phyloP scores from a whole-genome alignment of 2,329 filamentous ascomycete genomes.

The Ophiostoma sp. region DNA sequence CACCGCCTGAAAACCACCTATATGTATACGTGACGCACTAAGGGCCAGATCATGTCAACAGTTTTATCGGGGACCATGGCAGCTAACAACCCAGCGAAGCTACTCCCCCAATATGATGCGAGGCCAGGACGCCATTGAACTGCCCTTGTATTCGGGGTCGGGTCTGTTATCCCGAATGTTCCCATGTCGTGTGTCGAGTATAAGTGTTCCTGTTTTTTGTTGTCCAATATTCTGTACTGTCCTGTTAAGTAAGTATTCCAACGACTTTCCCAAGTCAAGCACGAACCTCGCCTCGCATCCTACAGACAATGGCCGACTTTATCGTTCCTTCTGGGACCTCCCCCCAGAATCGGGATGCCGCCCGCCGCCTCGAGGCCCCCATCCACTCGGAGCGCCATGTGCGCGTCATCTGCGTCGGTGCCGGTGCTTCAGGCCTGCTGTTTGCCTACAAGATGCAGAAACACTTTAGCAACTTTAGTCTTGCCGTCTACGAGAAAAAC shows the following conservation, averaged over 20 bases:
- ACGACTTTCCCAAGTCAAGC: not conserved
- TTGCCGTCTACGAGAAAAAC: conserved; percentile 45
- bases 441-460: conserved; percentile 45
- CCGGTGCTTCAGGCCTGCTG: conserved; percentile 44
- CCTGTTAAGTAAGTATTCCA: not conserved
- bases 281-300: not conserved
- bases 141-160: not conserved
- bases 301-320: conserved; percentile 20
- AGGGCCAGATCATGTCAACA: not conserved
- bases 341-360: conserved; percentile 15
- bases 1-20: not conserved
- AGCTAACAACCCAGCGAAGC: not conserved
- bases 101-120: not conserved
- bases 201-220: not conserved
- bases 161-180: not conserved
- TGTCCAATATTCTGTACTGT: not conserved
- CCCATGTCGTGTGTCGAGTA: not conserved
- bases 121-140: not conserved
- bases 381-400: conserved; percentile 28
- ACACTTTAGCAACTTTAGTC: conserved; percentile 38
- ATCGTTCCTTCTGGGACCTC: conserved; percentile 17
- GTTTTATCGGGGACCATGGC: too few relatives aligned
- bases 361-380: conserved; percentile 24
- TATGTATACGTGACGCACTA: too few relatives aligned
- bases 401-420: conserved; percentile 41